Evolutionary conservation across 2,329 filamentous ascomycete species (phyloP), one percentile per base, ranked within the genome.

Genomic region (Diaporthe ampelina): DNA sequence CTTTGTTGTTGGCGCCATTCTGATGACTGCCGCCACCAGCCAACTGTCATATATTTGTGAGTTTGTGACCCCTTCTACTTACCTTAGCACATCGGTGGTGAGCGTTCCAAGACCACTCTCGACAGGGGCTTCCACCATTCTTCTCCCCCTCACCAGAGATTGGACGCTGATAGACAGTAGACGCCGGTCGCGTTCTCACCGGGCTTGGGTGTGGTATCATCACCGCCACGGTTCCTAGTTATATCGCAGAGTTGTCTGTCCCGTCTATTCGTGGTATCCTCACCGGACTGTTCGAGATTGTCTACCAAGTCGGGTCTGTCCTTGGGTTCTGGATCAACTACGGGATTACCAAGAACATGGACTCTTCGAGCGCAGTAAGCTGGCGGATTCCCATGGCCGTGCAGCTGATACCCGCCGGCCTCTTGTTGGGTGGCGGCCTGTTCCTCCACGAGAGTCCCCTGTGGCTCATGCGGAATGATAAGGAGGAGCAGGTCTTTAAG

Each of bases 211-310:
- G 90, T 59, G 90, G 89, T n/a, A 80, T 89, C 54, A 85, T 90
- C 78, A 88, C 86, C 11, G 90, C 89, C 78, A 89, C 88, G 8
- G 88, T 92, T 3, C 91, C 91, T 4, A 87, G 90, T 45, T 93
- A 93, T 79, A 90, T 92, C 74, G 88, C 90, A 13, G 91, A 93
- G 79, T 87, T 89, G 71, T 90, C 91, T 0, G 86, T 90, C 77
- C 86, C 90, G 0, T 87, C 87, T 2, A 90, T 88, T 70, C 86
- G 91, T 77, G 90, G 90, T 77, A 83, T 90, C 35, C 86, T 91
- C 4, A 89, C 89, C 9, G 89, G 89, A 19, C 79, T 89, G 37
- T 89, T 85, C 77, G 84, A 86, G 75, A 82, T 90, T 11, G 86
- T 88, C 0, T 89, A 90, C 75, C 89, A 91, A 76, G 86, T 88